Conservation (phyloP, 2,329 filamentous ascomycete genomes). For the Aureobasidium leucospermi region DNA sequence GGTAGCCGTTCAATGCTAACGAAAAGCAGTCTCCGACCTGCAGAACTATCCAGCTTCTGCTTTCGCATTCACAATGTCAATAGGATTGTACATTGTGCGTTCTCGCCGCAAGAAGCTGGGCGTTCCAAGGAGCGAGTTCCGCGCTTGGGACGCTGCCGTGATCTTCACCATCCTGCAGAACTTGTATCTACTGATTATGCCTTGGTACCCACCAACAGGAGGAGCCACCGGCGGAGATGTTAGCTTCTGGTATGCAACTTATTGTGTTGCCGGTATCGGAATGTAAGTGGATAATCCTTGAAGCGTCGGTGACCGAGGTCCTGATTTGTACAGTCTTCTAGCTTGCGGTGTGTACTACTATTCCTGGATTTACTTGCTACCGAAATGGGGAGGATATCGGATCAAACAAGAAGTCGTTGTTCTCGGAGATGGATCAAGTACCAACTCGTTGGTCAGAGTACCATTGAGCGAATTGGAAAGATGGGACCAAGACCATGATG, state of each 20-base stretch:
- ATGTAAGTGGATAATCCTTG: constrained; percentile 44
- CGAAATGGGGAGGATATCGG: constrained; percentile 45
- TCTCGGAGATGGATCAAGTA: constrained; percentile 42
- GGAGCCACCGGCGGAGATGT: constrained; percentile 57
- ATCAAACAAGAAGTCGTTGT: constrained; percentile 50
- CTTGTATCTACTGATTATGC: constrained; percentile 58
- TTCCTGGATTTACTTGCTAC: constrained; percentile 51
- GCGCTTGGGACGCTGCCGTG: constrained; percentile 51
- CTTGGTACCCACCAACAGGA: constrained; percentile 60
- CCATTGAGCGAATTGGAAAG: constrained; percentile 41
- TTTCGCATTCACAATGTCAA: constrained; percentile 50
- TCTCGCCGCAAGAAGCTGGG: constrained; percentile 45
- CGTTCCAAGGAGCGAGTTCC: constrained; percentile 46
- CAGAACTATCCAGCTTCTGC: constrained; percentile 51
- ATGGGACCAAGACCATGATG: constrained; percentile 57
- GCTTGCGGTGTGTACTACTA: constrained; percentile 52
- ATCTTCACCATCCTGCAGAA: constrained; percentile 54
- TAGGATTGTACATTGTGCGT: constrained; percentile 54
- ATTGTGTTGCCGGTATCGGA: constrained; percentile 56
- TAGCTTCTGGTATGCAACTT: constrained; percentile 68
- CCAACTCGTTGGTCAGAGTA: constrained; percentile 49
- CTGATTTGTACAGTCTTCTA: constrained; percentile 34
- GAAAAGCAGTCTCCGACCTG: constrained; percentile 34
- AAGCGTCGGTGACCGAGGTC: background rate
- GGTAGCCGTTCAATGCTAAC: too few species aligned